Evolutionary conservation across 2,329 filamentous ascomycete species (phyloP).

Genomic region (Aspergillus intermedius): DNA sequence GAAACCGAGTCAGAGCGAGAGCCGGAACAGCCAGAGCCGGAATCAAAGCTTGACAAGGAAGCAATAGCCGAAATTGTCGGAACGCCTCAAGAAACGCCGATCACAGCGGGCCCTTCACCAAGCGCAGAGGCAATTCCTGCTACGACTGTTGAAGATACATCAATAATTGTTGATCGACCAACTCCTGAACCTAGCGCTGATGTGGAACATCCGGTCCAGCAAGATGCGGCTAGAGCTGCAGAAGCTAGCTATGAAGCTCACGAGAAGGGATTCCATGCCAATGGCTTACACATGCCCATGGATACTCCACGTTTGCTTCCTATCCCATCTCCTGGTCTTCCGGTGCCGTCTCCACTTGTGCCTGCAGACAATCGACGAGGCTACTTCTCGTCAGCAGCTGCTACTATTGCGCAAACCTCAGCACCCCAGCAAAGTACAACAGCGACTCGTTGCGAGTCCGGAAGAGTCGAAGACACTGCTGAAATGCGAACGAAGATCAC

Average conservation of each 20-base stretch:
- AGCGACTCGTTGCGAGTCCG: background rate
- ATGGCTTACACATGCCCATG: slow-evolving; percentile 16
- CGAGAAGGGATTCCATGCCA: background rate
- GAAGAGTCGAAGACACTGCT: too few relatives aligned
- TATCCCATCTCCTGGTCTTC: slow-evolving; percentile 33
- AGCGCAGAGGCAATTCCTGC: background rate
- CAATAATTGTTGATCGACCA: background rate
- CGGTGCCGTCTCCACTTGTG: slow-evolving; percentile 34
- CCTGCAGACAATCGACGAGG: slow-evolving; percentile 17
- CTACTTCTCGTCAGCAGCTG: slow-evolving; percentile 25
- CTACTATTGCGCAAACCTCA: slow-evolving; percentile 6
- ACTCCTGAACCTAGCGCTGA: background rate
- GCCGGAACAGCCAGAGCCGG: background rate
- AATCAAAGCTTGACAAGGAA: background rate
- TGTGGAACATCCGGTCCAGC: background rate
- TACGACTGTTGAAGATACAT: background rate
- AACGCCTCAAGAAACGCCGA: background rate
- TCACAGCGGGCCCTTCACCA: background rate
- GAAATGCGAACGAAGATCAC: background rate
- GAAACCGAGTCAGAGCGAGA: slow-evolving; percentile 8
- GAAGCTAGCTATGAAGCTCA: background rate
- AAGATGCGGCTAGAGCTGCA: background rate
- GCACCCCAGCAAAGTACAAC: slow-evolving; percentile 5
- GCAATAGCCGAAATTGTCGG: background rate
- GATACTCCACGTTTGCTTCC: slow-evolving; percentile 35